A percentile compares a stretch with the other conserved stretches of the same genome.
Evolutionary conservation across 78 protist genomes (phyloP).

Genomic region (Dictyostelium brefeldianum): DNA sequence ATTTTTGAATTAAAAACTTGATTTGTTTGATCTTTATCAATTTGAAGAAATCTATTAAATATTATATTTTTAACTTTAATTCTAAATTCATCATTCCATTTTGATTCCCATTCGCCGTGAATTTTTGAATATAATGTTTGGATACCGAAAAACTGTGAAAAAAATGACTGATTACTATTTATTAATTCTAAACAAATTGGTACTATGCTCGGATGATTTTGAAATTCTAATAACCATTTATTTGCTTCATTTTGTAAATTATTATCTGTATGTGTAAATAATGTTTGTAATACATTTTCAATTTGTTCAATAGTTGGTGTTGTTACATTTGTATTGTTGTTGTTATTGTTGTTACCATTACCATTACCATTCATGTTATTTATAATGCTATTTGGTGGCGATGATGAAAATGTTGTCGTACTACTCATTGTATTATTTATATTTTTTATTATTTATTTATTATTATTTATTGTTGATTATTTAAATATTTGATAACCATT

Average conservation of each 20-base stretch:
- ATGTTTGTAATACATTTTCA: slow-evolving; percentile 48
- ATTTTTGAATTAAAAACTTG: slow-evolving; percentile 35
- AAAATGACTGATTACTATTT: slow-evolving; percentile 35
- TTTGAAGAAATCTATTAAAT: slow-evolving; percentile 17
- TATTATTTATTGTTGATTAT: no score
- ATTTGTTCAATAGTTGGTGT: slow-evolving; percentile 61
- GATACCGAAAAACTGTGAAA: slow-evolving; percentile 61
- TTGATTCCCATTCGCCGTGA: slow-evolving; percentile 69
- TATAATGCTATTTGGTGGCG: no score
- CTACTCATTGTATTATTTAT: no score
- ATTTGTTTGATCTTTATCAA: slow-evolving; percentile 9
- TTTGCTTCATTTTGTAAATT: slow-evolving; percentile 71
- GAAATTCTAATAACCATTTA: slow-evolving; percentile 67
- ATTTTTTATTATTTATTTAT: background rate
- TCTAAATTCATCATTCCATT: slow-evolving; percentile 67
- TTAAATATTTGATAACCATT: no score
- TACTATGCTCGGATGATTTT: slow-evolving; percentile 28
- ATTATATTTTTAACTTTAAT: background rate
- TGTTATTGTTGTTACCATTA: background rate
- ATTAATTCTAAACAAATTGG: slow-evolving; percentile 58
- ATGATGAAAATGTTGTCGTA: no score
- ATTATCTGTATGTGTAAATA: slow-evolving; percentile 10
- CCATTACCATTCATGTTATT: background rate
- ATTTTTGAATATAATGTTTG: slow-evolving; percentile 66
- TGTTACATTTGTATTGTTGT: background rate